Conservation (phyloP, 345 rosid species). For the Pugionium cornutum region DNA sequence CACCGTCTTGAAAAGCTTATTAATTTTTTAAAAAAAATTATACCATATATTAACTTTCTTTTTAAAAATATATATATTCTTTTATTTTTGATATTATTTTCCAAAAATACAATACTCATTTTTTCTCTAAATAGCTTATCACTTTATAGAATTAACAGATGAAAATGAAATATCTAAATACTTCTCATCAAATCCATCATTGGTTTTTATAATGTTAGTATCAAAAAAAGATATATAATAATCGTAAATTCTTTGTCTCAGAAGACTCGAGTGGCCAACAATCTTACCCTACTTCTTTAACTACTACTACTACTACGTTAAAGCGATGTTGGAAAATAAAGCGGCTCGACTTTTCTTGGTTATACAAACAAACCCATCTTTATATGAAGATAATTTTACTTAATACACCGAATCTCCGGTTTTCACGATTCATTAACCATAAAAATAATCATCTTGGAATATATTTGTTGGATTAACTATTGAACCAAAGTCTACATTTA, state of each 20-base stretch:
- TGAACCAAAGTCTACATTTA: not conserved
- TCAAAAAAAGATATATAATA: constrained; percentile 30
- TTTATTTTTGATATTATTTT: no score
- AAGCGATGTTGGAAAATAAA: constrained; percentile 38
- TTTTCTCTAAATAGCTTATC: constrained; percentile 14
- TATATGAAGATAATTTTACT: constrained; percentile 3
- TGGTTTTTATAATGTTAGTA: constrained; percentile 19
- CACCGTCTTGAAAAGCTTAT: constrained; percentile 36
- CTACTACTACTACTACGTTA: constrained; percentile 36
- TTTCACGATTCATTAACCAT: constrained; percentile 9
- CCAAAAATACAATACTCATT: no score
- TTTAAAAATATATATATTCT: no score
- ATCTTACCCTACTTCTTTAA: constrained; percentile 43
- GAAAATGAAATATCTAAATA: constrained; percentile 23
- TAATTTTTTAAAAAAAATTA: no score
- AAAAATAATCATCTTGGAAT: not conserved
- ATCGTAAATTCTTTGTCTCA: constrained; percentile 32
- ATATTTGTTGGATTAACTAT: not conserved
- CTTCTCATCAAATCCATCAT: constrained; percentile 33
- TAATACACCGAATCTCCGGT: constrained; percentile 6
- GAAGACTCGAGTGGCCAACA: constrained; percentile 40
- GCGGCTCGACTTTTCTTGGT: constrained; percentile 38
- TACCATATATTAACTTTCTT: no score
- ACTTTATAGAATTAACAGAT: constrained; percentile 24
- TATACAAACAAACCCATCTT: constrained; percentile 10